Conservation (phyloP, 225 moss, liverwort and hornwort genomes). For the Anthoceros angustus region DNA sequence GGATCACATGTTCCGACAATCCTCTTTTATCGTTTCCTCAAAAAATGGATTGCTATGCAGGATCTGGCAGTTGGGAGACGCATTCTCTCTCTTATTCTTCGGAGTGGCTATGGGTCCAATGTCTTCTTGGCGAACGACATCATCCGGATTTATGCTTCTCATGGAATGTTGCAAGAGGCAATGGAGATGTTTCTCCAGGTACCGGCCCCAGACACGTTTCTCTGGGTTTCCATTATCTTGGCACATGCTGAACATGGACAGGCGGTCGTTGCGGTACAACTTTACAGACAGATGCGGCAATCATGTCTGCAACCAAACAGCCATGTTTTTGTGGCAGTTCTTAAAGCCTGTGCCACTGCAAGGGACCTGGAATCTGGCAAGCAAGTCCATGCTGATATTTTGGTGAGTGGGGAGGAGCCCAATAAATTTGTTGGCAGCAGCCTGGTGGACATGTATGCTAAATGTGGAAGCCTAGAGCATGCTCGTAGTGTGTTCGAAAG, state of each 20-base stretch:
- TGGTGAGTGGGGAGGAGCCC: background rate
- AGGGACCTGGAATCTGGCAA: background rate
- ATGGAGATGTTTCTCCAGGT: background rate
- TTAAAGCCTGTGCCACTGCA: too few relatives aligned
- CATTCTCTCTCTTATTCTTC: background rate
- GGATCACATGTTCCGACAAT: background rate
- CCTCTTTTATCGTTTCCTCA: background rate
- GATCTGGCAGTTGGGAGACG: background rate
- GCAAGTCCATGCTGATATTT: background rate
- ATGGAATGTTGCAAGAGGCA: background rate
- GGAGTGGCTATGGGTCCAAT: background rate
- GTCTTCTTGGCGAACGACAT: background rate
- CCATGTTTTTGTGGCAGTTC: background rate
- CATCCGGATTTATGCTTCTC: too few relatives aligned
- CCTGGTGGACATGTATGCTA: background rate
- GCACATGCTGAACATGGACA: background rate
- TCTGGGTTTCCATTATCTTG: too few relatives aligned
- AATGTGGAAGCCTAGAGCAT: background rate
- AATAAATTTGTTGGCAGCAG: background rate
- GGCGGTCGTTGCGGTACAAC: background rate
- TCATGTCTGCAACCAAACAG: background rate
- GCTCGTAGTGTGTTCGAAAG: background rate
- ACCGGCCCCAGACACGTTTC: background rate
- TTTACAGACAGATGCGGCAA: background rate
- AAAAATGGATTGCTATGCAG: background rate